Evolutionary conservation across 2,329 filamentous ascomycete species (phyloP).

Genomic region (Claviceps africana): DNA sequence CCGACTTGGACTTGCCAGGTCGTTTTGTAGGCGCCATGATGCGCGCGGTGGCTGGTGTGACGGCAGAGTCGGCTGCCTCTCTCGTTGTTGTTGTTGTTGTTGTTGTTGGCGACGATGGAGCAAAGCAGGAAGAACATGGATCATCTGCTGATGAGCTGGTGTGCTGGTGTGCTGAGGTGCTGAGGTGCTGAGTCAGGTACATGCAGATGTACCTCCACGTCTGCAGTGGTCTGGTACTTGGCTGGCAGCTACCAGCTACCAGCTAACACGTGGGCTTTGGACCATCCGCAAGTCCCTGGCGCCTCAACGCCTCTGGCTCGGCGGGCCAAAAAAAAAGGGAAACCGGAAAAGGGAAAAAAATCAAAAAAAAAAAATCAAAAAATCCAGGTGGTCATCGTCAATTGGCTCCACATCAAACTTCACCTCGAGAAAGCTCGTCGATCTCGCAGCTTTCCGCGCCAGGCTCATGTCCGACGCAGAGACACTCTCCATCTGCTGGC

Average conservation of each 20-base stretch:
- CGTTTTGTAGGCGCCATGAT: conserved; percentile 22
- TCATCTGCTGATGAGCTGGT: too few species aligned
- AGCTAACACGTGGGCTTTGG: too few species aligned
- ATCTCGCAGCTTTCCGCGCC: neutral
- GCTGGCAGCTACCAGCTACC: too few species aligned
- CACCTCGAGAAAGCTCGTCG: neutral
- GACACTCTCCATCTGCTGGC: neutral
- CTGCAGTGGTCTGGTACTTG: too few species aligned
- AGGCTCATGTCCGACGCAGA: neutral
- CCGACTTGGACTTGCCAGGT: conserved; percentile 17
- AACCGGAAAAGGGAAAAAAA: neutral
- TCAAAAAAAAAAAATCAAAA: neutral
- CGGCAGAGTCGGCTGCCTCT: neutral
- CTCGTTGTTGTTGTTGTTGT: neutral
- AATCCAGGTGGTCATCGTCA: neutral
- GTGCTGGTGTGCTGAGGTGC: too few species aligned
- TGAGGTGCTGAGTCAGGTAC: too few species aligned
- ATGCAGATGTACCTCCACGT: too few species aligned
- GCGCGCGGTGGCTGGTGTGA: too few species aligned
- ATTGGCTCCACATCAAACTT: neutral
- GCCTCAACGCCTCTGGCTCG: too few species aligned
- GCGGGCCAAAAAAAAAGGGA: neutral
- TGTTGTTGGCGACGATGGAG: neutral
- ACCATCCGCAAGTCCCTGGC: too few species aligned
- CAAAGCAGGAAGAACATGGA: too few species aligned